Conservation (phyloP, 78 protist species). For the Emiliania huxleyi region DNA sequence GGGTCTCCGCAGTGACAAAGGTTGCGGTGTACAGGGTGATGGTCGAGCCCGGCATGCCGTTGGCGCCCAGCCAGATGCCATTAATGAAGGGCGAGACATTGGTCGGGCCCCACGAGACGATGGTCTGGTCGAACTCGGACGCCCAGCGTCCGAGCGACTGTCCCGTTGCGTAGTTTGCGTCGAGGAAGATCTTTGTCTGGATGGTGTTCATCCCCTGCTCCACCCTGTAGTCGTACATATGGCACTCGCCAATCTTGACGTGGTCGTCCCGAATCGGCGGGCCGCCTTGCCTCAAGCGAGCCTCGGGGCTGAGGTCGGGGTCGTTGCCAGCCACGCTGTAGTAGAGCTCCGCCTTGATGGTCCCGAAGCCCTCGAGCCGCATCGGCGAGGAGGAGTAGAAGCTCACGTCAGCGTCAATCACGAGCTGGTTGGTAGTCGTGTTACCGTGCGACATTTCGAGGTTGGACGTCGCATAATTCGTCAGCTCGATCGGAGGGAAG, state of each 20-base stretch:
- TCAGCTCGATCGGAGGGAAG: neutral
- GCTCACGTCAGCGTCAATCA: neutral
- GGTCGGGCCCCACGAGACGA: neutral
- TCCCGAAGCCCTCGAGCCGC: neutral
- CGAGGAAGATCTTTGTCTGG: neutral
- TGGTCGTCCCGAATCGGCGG: neutral
- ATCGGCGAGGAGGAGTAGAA: neutral
- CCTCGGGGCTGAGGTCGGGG: neutral
- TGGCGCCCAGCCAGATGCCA: neutral
- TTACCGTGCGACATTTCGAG: neutral
- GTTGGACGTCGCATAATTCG: neutral
- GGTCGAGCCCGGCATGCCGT: neutral
- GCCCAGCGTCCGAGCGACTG: neutral
- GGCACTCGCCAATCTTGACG: neutral
- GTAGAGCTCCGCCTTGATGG: neutral
- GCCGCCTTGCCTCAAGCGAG: neutral
- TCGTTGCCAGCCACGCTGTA: neutral
- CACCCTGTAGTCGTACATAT: neutral
- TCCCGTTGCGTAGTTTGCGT: neutral
- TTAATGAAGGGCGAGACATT: neutral
- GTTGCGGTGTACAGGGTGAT: neutral
- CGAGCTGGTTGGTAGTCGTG: neutral
- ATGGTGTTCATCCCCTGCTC: neutral
- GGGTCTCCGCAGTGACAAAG: neutral
- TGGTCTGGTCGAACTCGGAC: neutral